phyloP scores from a whole-genome alignment of 495 filamentous ascomycete genomes.

The Penicillium waksmanii region DNA sequence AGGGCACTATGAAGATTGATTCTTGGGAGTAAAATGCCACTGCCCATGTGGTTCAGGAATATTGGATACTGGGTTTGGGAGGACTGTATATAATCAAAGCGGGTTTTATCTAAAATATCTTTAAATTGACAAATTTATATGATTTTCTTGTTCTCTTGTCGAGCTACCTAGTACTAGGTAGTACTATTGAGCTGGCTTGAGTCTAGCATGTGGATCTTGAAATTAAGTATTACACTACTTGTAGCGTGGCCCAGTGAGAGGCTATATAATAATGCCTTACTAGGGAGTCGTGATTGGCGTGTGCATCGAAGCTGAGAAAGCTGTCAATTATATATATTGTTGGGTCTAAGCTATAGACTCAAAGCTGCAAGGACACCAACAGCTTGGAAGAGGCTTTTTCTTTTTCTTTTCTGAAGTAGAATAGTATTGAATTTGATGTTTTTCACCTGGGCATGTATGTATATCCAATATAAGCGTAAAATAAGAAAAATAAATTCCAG shows the following conservation, averaged over 20 bases:
- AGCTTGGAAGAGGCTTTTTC: too few relatives aligned
- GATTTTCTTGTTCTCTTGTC: not conserved
- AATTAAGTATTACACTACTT: not conserved
- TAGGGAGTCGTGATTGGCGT: not conserved
- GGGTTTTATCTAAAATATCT: not conserved
- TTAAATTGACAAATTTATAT: not conserved
- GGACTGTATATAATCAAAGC: not conserved
- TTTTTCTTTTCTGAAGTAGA: too few relatives aligned
- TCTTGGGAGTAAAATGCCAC: slow-evolving; percentile 50
- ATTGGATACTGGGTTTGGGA: slow-evolving; percentile 20
- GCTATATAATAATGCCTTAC: slow-evolving; percentile 4
- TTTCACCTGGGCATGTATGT: not conserved
- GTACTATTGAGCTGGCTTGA: not conserved
- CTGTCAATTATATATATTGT: too few relatives aligned
- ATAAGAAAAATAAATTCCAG: not conserved
- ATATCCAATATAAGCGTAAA: too few relatives aligned
- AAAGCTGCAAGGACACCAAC: too few relatives aligned
- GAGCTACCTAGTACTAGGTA: too few relatives aligned
- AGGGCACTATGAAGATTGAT: slow-evolving; percentile 82
- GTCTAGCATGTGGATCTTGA: not conserved
- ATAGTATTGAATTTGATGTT: not conserved
- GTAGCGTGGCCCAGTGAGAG: not conserved
- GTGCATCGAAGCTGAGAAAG: too few relatives aligned
- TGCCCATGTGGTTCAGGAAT: slow-evolving; percentile 30
- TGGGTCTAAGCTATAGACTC: too few relatives aligned